Evolutionary conservation across 2,329 filamentous ascomycete genomes (phyloP).

Genomic region (Aspergillus transmontanensis): DNA sequence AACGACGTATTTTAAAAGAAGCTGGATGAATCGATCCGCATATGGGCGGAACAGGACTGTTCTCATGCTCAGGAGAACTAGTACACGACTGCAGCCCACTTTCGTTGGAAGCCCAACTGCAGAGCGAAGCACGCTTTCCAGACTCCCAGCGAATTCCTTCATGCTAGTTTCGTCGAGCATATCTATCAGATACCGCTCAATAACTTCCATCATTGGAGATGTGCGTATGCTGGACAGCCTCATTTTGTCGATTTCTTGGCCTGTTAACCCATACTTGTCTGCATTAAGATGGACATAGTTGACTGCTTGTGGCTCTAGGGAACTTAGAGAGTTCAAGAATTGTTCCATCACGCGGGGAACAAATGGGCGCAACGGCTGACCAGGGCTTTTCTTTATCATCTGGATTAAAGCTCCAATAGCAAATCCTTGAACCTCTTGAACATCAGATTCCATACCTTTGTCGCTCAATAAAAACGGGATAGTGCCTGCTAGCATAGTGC

Average conservation of each 20-base stretch:
- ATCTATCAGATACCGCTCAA: conserved; percentile 79
- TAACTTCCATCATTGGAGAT: conserved; percentile 89
- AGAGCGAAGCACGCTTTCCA: conserved; percentile 79
- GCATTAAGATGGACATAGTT: conserved; percentile 93
- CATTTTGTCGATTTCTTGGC: conserved; percentile 87
- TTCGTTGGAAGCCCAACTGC: conserved; percentile 92
- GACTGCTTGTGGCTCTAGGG: conserved; percentile 82
- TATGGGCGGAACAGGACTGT: conserved; percentile 73
- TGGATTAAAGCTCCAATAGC: conserved; percentile 81
- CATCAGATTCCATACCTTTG: conserved; percentile 84
- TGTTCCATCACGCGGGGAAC: conserved; percentile 80
- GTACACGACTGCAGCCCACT: conserved; percentile 82
- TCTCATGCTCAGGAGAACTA: conserved; percentile 81
- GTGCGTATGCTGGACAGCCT: conserved; percentile 78
- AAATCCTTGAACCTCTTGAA: conserved; percentile 83
- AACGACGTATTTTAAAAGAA: conserved; percentile 78
- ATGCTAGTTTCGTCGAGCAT: conserved; percentile 79
- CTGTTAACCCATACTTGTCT: conserved; percentile 77
- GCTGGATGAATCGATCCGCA: conserved; percentile 72
- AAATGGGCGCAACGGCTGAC: conserved; percentile 76
- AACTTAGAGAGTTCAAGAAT: conserved; percentile 79
- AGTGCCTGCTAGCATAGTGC: conserved; percentile 80
- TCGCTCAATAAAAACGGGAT: conserved; percentile 88
- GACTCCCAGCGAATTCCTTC: conserved; percentile 67
- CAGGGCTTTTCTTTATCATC: conserved; percentile 82